A percentile compares a stretch with the other conserved stretches of the same genome.
These are phyloP conservation scores for Spathaspora passalidarum DNA, from an alignment of 805 yeast species.

Conservation along the genomic window DNA sequence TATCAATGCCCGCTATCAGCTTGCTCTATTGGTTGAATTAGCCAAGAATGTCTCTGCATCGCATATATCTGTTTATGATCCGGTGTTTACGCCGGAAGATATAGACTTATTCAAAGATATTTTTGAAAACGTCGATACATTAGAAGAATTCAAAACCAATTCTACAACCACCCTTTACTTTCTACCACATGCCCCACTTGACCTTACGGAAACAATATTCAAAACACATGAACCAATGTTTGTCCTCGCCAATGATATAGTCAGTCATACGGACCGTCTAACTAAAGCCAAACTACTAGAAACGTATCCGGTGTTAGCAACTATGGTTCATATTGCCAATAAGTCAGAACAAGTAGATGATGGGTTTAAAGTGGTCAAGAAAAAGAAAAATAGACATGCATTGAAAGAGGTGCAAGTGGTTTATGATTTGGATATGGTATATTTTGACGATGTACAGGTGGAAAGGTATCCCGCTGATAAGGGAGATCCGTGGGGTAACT, in stretches of 20 bases:
- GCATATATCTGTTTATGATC: slow-evolving; percentile 57
- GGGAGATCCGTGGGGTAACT: slow-evolving; percentile 45
- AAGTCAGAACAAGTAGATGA: slow-evolving; percentile 7
- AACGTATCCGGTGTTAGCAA: slow-evolving; percentile 44
- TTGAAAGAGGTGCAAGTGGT: slow-evolving; percentile 29
- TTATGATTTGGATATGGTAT: slow-evolving; percentile 26
- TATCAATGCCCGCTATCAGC: slow-evolving; percentile 60
- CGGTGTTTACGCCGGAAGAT: slow-evolving; percentile 54
- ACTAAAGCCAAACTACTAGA: slow-evolving; percentile 39
- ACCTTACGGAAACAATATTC: slow-evolving; percentile 44
- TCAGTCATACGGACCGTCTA: slow-evolving; percentile 53
- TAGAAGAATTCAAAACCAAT: slow-evolving; percentile 12
- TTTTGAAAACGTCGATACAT: slow-evolving; percentile 8
- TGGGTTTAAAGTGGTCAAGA: slow-evolving; percentile 17
- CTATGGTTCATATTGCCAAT: slow-evolving; percentile 25
- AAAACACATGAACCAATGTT: slow-evolving; percentile 28
- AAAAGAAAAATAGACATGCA: slow-evolving; percentile 20
- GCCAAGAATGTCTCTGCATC: slow-evolving; percentile 16
- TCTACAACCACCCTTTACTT: slow-evolving; percentile 43
- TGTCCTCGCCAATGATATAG: slow-evolving; percentile 50
- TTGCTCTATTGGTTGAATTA: slow-evolving; percentile 54
- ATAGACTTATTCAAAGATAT: slow-evolving; percentile 17
- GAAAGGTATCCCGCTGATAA: slow-evolving; percentile 15
- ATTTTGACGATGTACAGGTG: slow-evolving; percentile 26
- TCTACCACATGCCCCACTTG: slow-evolving; percentile 75